Evolutionary conservation across 805 yeast species (phyloP).

Genomic region (Wickerhamiella musiphila): DNA sequence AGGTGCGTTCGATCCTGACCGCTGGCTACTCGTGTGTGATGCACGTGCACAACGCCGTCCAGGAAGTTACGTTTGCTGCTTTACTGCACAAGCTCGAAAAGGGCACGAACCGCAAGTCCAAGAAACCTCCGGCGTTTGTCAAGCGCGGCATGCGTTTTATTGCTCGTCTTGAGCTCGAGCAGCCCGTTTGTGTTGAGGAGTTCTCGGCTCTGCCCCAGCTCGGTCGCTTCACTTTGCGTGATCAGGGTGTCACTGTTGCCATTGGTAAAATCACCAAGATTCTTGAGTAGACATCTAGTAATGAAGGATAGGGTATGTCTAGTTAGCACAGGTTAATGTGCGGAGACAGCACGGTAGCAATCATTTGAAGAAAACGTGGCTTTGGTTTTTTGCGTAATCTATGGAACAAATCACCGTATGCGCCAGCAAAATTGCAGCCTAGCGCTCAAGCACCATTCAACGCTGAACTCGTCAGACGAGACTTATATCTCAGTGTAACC

Average conservation of each 20-base stretch:
- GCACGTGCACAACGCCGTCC: constrained; percentile 97
- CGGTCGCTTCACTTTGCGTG: constrained; percentile 96
- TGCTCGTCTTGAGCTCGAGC: constrained; percentile 71
- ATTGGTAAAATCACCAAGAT: constrained; percentile 94
- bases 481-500: no score
- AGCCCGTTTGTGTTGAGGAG: constrained; percentile 86
- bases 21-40: constrained; percentile 95
- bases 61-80: constrained; percentile 71
- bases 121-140: constrained; percentile 96
- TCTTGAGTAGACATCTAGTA: constrained; percentile 21
- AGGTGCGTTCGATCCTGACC: constrained; percentile 82
- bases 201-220: constrained; percentile 85
- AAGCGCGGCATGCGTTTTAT: constrained; percentile 97
- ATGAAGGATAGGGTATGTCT: neutral
- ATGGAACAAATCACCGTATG: no score
- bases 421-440: no score
- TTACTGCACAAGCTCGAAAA: constrained; percentile 86
- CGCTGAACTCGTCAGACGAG: no score
- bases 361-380: no score
- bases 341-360: no score
- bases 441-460: no score
- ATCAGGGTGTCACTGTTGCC: constrained; percentile 95
- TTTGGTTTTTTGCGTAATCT: no score
- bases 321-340: no score
- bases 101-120: constrained; percentile 91